A percentile compares a stretch with the other conserved stretches of the same genome.
These are phyloP conservation scores for Pseudopithomyces chartarum DNA, from an alignment of 2,329 filamentous ascomycete species.

Conservation along the genomic window DNA sequence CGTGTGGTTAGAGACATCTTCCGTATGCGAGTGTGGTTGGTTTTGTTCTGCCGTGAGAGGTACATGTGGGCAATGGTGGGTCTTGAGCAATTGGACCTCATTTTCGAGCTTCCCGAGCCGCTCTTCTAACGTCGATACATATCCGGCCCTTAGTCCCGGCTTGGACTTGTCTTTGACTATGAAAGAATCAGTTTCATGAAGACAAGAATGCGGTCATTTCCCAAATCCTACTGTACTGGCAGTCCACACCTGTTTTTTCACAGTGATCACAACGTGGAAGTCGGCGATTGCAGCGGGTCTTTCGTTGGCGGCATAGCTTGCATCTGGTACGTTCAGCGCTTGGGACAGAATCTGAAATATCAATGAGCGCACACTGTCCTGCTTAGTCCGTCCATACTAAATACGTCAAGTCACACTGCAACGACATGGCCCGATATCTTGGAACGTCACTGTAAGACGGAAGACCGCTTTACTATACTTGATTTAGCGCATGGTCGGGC, in stretches of 20 bases:
- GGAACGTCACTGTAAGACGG: background rate
- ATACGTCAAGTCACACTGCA: background rate
- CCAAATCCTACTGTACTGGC: constrained; percentile 24
- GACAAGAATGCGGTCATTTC: background rate
- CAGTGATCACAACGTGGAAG: constrained; percentile 30
- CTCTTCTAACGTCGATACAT: constrained; percentile 45
- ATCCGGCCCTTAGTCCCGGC: constrained; percentile 52
- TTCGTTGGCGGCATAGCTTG: constrained; percentile 30
- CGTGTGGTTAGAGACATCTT: background rate
- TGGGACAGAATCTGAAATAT: background rate
- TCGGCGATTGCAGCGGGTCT: constrained; percentile 29
- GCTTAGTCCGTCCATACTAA: constrained; percentile 18
- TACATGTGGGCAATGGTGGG: constrained; percentile 8
- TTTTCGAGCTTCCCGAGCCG: constrained; percentile 33
- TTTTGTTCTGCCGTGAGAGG: constrained; percentile 10
- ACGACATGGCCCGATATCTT: constrained; percentile 16
- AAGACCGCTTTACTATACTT: background rate
- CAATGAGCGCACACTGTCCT: constrained; percentile 21
- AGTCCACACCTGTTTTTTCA: constrained; percentile 21
- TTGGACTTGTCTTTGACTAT: constrained; percentile 18
- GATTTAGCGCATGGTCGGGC: background rate
- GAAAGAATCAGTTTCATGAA: constrained; percentile 2
- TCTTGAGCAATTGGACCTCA: constrained; percentile 24
- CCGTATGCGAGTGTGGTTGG: background rate
- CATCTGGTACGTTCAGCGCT: constrained; percentile 21